Base-by-base conservation (phyloP, 192 early-diverging fungal genomes). In the Diversispora epigaea region DNA sequence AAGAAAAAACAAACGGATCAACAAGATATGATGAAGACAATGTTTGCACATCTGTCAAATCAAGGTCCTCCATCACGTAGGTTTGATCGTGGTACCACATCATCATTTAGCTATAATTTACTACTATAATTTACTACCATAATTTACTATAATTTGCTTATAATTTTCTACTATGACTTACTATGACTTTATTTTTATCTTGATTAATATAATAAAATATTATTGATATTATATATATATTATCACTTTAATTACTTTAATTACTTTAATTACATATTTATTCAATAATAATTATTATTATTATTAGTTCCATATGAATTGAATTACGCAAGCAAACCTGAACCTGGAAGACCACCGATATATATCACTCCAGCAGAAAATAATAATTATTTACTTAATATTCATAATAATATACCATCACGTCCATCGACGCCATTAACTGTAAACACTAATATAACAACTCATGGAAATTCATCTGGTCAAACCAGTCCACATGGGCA, bases 1-100 rank as follows among this genome's bases (percentile, higher is more conserved):
- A 88, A 88, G 47, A 84, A 87, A 72, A 91, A 89, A 77, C 91
- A 92, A 79, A 79, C 77, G 4, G 76, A 84, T 9, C 93, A 94
- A 70, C 86, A 93, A 80, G 83, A 82, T 63, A 72, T 89, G 52
- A 84, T 93, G 61, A 88, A 87, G 71, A 85, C 79, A 63, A 83
- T 94, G 83, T 80, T 93, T 72, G 82, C 86, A 8, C 85, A 84
- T 74, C 83, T 93, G 62, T 76, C 80, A 45, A 75, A 76, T 72
- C 76, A 80, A 25, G 58, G 62, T 11, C 19, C 63, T 4, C 1
- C 71, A 54, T 68, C 76, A 57, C 71, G 82, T 83, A 76, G 71
- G 82, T 77, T 52, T 50, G 4, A 39, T 39, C 39, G 19, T 15
- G 17, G 8, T 43, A 64, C 11, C 6, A 47, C 14, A 32, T 44